Base-by-base conservation (phyloP, 441 rosid species). In the Populus hybrid region DNA sequence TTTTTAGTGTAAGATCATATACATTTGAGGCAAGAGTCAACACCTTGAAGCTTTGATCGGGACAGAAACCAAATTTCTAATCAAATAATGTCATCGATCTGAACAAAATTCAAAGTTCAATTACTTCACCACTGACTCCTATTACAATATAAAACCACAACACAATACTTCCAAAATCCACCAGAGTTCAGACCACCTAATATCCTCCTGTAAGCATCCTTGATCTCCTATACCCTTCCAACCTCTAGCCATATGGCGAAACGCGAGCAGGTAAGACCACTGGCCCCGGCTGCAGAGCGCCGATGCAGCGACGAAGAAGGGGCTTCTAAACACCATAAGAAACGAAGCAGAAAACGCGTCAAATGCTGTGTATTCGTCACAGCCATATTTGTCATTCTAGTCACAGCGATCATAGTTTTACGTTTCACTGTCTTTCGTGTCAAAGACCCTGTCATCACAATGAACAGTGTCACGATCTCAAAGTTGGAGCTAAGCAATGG, bases 401-500 rank as follows among this genome's bases (percentile, higher is more conserved):
- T 83, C 68, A 76, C 84, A 45, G 83, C 86, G 74, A 71, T 88
- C 71, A 23, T 90, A 26, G 70, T 86, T 73, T 72, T 94, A 77
- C 72, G 78, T 45, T 89, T 94, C 85, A 90, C 98, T 0, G 89
- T 91, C 63, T 92, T 94, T 70, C 89, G 84, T 14, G 75, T 88
- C 74, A 91, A 87, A 81, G 86, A 87, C 3, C 98, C 98, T 2
- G 42, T 69, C 61, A 90, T 94, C 74, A 87, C 35, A 71, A 69
- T 94, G 84, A 94, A 92, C 78, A 68, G 81, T 5, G 81, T 86
- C n/a, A 81, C 82, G 18, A 26, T 94, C 83, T 79, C 88, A 7
- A 82, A 79, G 75, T 85, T 91, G 16, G 84, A 87, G 66, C 83
- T 87, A 36, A 72, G 82, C 74, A 86, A 79, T 14, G 87, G 87